phyloP scores from a whole-genome alignment of 768 basidiomycete species.

The Rubroboletus pulcherrimus region DNA sequence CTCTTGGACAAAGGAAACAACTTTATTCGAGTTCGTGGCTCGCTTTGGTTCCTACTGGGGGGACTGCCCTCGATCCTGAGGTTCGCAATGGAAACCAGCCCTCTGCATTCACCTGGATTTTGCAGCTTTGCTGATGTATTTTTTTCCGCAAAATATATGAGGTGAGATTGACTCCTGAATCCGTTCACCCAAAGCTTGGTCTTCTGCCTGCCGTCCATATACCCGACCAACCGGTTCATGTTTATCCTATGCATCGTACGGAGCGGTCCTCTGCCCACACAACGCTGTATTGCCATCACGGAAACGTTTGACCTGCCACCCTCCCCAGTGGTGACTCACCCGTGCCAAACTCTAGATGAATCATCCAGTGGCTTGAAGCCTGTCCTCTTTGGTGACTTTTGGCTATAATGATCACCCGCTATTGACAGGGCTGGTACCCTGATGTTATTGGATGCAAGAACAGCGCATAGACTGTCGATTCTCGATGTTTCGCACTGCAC shows the following conservation, averaged over 20 bases:
- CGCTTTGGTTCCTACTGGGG: neutral
- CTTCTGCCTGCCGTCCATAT: neutral
- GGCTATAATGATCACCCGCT: neutral
- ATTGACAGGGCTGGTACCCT: too few relatives aligned
- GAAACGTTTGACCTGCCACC: neutral
- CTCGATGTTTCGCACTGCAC: neutral
- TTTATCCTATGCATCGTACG: neutral
- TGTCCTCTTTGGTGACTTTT: too few relatives aligned
- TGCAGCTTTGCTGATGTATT: neutral
- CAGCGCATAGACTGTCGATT: too few relatives aligned
- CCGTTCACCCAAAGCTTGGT: neutral
- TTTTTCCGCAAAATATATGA: neutral
- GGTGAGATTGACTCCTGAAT: neutral
- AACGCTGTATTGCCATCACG: neutral
- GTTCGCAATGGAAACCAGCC: neutral
- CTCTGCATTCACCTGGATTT: neutral
- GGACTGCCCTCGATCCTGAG: neutral
- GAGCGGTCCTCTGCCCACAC: neutral
- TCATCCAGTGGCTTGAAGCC: neutral
- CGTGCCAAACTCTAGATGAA: neutral
- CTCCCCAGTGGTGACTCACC: too few relatives aligned
- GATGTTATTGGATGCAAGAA: too few relatives aligned
- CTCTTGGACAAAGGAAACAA: neutral
- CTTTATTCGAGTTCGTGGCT: neutral
- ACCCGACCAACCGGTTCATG: neutral